phyloP scores from a whole-genome alignment of 345 rosid genomes.

The Carallia pectinifolia region DNA sequence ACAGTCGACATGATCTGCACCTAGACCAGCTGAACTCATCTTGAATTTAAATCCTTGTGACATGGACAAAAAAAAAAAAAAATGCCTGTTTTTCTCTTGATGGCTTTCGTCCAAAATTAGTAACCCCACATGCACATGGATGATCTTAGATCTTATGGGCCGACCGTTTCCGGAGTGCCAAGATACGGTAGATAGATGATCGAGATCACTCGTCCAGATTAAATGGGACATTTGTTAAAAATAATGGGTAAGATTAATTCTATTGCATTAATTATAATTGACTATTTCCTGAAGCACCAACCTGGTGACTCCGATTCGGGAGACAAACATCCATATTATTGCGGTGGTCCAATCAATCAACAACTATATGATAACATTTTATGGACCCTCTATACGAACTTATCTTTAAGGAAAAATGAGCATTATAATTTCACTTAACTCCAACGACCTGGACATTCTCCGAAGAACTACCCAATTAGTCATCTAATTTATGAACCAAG shows the following conservation, averaged over 20 bases:
- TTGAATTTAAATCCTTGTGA: neutral
- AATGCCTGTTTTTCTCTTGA: conserved; percentile 4
- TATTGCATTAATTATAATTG: conserved; percentile 14
- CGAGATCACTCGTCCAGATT: conserved; percentile 6
- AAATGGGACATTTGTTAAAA: neutral
- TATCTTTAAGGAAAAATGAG: neutral
- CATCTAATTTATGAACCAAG: no score
- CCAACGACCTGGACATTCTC: no score
- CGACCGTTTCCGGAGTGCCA: neutral
- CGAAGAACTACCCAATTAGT: no score
- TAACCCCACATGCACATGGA: conserved; percentile 12
- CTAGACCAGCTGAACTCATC: no score
- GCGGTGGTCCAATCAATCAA: conserved; percentile 8
- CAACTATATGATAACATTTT: neutral
- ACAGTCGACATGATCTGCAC: no score
- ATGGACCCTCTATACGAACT: neutral
- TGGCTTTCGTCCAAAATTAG: neutral
- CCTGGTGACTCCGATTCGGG: conserved; percentile 6
- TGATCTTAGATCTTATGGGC: conserved; percentile 5
- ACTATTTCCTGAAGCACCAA: conserved; percentile 13
- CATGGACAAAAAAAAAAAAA: neutral
- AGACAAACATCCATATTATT: conserved; percentile 22
- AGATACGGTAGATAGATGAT: conserved; percentile 13
- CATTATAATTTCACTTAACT: neutral
- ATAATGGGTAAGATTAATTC: neutral